Percentiles rank a stretch among this genome's conserved stretches.
Conservation (phyloP, 208 protist genomes). For the Crithidia acanthocephali region DNA sequence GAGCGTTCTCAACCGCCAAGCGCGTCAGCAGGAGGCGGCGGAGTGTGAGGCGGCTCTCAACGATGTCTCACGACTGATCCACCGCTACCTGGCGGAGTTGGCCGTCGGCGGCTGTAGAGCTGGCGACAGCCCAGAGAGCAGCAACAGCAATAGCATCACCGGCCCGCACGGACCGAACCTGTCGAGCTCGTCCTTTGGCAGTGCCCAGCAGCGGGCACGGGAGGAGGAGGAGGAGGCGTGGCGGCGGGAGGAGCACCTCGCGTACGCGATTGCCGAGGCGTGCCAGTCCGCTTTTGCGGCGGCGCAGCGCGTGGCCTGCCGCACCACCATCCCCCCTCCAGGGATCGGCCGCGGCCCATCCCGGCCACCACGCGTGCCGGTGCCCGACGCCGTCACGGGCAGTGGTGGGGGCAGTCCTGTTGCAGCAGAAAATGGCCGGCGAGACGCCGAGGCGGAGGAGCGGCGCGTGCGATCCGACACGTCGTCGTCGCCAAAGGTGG, state of each 20-base stretch:
- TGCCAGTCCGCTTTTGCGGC: slow-evolving; percentile 1
- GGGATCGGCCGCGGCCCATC: not conserved
- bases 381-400: not conserved
- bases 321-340: not conserved
- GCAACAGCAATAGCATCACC: not conserved
- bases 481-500: not conserved
- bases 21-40: not conserved
- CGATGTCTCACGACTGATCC: slow-evolving; percentile 14
- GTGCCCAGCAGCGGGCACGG: too few species aligned
- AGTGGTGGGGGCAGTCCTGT: not conserved
- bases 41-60: slow-evolving; percentile 15
- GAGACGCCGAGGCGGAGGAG: not conserved
- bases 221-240: not conserved
- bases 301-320: not conserved
- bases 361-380: not conserved
- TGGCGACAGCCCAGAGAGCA: too few species aligned
- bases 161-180: too few species aligned
- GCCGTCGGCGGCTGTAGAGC: not conserved
- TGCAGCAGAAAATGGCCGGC: not conserved
- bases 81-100: slow-evolving; percentile 18
- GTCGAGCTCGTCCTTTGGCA: not conserved
- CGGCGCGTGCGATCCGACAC: not conserved
- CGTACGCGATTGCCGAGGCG: slow-evolving; percentile 9
- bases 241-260: slow-evolving; percentile 1
- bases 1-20: not conserved